A percentile compares a stretch with the other conserved stretches of the same genome.
Conservation (phyloP, 441 rosid genomes). For the Bocquillonia castaneifolia region DNA sequence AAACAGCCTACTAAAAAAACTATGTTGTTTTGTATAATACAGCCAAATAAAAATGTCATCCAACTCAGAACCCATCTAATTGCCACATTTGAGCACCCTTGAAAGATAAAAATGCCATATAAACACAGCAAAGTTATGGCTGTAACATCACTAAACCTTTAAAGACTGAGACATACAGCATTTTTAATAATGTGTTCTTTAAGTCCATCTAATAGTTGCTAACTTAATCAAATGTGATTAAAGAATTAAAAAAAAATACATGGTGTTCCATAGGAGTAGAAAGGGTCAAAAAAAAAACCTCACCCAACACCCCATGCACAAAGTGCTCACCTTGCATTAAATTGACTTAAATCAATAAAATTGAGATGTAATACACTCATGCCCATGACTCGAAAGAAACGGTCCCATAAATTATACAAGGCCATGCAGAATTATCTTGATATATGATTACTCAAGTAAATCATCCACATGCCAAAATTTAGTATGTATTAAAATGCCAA, state of each 20-base stretch:
- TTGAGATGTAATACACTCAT: neutral
- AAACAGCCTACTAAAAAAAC: neutral
- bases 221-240: neutral
- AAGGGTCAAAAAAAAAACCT: too few relatives aligned
- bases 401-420: neutral
- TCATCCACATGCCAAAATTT: neutral
- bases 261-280: neutral
- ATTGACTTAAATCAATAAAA: neutral
- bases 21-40: neutral
- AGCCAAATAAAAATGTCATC: neutral
- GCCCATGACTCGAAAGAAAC: neutral
- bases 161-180: neutral
- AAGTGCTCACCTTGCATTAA: neutral
- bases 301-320: too few relatives aligned
- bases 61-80: neutral
- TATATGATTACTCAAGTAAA: neutral
- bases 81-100: neutral
- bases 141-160: conserved; percentile 1
- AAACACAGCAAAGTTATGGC: neutral
- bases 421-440: neutral
- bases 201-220: neutral
- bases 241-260: neutral
- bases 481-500: conserved; percentile 11
- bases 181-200: neutral
- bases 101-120: neutral